Base-by-base conservation (phyloP, 1,284 basidiomycete species). In the Austroboletus novae-zelandiae region DNA sequence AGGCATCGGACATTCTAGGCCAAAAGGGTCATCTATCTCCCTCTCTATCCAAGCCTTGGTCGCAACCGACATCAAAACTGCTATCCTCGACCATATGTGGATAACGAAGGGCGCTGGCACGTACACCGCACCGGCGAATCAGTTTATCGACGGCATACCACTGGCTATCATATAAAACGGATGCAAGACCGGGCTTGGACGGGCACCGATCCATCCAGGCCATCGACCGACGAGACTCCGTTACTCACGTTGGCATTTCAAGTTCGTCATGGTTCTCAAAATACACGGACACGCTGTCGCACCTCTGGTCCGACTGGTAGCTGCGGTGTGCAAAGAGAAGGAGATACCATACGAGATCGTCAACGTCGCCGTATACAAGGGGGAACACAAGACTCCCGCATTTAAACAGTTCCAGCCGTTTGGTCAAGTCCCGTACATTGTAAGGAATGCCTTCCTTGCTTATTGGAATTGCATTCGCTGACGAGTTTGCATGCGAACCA, bases 401-500 rank as follows among this genome's bases (percentile, higher is more conserved):
- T 74, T 67, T 67, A 51, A 64, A 47, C 60, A 54, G 27, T 64
- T 70, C 47, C 78, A 80, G 47, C 77, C 78, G 1, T 80, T 80
- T 56, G 75, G 74, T 42, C 75, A 78, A 60, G 71, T 80, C 51
- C 78, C 78, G 5, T 76, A 71, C 59, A 65, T 80, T 37, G 70
- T 71, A 53, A 39, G 71, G 43, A 10, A 42, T n/a, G 11, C 42
- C 25, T 27, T 9, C 25, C 25, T 41, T 41, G 23, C 11, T 34
- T 7, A 5, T 10, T 1, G 14, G 10, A 8, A 57, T 30, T 30
- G 29, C 29, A 11, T 30, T 2, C 10, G 11, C 29, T 30, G 29
- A 30, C 40, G 37, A 15, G 27, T 14, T 30, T 27, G 32, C 10
- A 15, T 40, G 20, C 23, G 9, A 13, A 17, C 18, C 32, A 69